Evolutionary conservation across 306 rosid genomes (phyloP).

Genomic region (Rosa lucieae): DNA sequence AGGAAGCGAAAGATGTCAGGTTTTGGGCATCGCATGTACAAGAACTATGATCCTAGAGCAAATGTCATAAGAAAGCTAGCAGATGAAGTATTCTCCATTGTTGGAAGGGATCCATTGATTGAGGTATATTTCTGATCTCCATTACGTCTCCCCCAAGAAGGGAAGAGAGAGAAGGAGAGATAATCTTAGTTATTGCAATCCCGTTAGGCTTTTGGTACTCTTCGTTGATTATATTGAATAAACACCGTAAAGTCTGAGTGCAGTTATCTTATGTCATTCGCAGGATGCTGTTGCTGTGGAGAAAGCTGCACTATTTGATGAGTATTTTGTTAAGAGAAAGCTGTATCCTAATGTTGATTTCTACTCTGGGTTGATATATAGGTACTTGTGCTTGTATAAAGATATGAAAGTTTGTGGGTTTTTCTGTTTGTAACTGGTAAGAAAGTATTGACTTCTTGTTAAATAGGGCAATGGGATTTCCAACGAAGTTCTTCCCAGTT

Average conservation of each 20-base stretch:
- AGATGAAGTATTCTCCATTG: slow-evolving; percentile 87
- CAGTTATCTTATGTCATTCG: slow-evolving; percentile 15
- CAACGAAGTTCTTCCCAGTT: slow-evolving; percentile 77
- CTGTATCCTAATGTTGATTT: slow-evolving; percentile 93
- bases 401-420: neutral
- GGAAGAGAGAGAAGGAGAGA: neutral
- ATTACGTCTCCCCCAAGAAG: neutral
- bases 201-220: neutral
- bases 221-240: neutral
- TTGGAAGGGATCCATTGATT: slow-evolving; percentile 89
- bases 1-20: slow-evolving; percentile 95
- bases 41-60: slow-evolving; percentile 94
- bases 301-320: slow-evolving; percentile 82
- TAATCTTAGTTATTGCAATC: neutral
- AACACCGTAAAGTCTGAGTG: neutral
- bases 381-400: slow-evolving; percentile 26
- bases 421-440: neutral
- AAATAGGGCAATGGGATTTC: slow-evolving; percentile 95
- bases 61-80: slow-evolving; percentile 73
- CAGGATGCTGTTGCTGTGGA: slow-evolving; percentile 90
- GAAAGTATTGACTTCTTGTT: slow-evolving; percentile 2
- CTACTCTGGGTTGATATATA: slow-evolving; percentile 84
- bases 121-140: slow-evolving; percentile 50
- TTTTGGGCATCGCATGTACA: slow-evolving; percentile 91
- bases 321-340: slow-evolving; percentile 82